Conservation (phyloP, 352 stramenopile species). For the Phytophthora capsici region DNA sequence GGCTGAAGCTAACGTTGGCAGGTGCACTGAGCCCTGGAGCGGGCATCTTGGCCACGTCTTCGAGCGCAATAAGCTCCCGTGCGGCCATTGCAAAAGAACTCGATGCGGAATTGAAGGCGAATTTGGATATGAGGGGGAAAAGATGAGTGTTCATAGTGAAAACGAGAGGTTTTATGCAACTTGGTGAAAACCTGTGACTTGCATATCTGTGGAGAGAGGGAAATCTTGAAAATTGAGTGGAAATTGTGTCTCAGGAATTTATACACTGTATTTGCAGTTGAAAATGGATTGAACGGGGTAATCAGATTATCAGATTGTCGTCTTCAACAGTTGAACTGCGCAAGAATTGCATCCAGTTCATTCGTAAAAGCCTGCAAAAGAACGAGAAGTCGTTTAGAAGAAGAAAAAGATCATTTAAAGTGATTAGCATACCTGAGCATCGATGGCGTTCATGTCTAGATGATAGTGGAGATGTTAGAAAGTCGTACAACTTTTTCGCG, state of each 20-base stretch:
- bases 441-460: slow-evolving; percentile 48
- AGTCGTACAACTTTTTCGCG: too few species aligned
- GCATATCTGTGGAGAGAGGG: background rate
- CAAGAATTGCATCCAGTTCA: slow-evolving; percentile 60
- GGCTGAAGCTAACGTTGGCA: slow-evolving; percentile 85
- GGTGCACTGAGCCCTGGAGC: slow-evolving; percentile 83
- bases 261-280: background rate
- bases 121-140: slow-evolving; percentile 28
- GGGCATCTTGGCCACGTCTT: slow-evolving; percentile 90
- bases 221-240: background rate
- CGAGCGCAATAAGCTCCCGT: slow-evolving; percentile 69
- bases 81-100: slow-evolving; percentile 16
- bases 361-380: slow-evolving; percentile 40
- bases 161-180: background rate
- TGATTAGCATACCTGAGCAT: slow-evolving; percentile 46
- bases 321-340: slow-evolving; percentile 50
- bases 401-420: background rate
- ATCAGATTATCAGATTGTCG: slow-evolving; percentile 34
- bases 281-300: background rate
- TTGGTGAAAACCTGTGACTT: background rate
- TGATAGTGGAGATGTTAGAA: background rate
- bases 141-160: slow-evolving; percentile 3
- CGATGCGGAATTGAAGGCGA: slow-evolving; percentile 7
- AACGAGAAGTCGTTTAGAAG: slow-evolving; percentile 1
- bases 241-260: background rate